These are phyloP conservation scores for Ustilago loliicola DNA, from an alignment of 1,284 basidiomycete species.

Conservation along the genomic window DNA sequence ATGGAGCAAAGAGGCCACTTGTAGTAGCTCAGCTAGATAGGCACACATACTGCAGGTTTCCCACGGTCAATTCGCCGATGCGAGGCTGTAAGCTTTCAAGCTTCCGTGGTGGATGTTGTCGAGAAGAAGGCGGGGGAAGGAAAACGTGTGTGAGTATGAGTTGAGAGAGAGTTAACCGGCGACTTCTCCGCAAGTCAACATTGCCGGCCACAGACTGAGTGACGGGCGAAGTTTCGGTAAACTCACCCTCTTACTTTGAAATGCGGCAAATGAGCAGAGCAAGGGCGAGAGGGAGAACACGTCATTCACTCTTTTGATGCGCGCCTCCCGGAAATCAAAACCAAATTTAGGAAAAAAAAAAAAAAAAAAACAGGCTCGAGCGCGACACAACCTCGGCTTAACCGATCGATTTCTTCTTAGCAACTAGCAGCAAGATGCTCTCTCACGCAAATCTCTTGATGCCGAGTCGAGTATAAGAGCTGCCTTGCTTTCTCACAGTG, in stretches of 20 bases:
- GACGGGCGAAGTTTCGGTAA: slow-evolving; percentile 24
- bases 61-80: too few relatives aligned
- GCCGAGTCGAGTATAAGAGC: too few relatives aligned
- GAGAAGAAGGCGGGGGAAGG: background rate
- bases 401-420: background rate
- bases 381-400: slow-evolving; percentile 4
- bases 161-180: slow-evolving; percentile 24
- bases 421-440: background rate
- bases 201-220: slow-evolving; percentile 18
- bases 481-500: too few relatives aligned
- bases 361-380: slow-evolving; percentile 4
- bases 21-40: too few relatives aligned
- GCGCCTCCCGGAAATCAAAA: background rate
- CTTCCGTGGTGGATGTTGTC: background rate
- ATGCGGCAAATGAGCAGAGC: background rate
- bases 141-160: background rate
- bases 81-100: too few relatives aligned
- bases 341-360: background rate
- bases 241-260: background rate
- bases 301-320: background rate
- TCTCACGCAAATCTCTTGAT: slow-evolving; percentile 2
- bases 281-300: background rate
- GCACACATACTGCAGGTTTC: too few relatives aligned
- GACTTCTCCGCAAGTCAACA: slow-evolving; percentile 45
- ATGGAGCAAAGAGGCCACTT: too few relatives aligned